These are phyloP conservation scores for Alternaria conjuncta DNA, from an alignment of 2,329 filamentous ascomycete genomes.

Conservation along the genomic window DNA sequence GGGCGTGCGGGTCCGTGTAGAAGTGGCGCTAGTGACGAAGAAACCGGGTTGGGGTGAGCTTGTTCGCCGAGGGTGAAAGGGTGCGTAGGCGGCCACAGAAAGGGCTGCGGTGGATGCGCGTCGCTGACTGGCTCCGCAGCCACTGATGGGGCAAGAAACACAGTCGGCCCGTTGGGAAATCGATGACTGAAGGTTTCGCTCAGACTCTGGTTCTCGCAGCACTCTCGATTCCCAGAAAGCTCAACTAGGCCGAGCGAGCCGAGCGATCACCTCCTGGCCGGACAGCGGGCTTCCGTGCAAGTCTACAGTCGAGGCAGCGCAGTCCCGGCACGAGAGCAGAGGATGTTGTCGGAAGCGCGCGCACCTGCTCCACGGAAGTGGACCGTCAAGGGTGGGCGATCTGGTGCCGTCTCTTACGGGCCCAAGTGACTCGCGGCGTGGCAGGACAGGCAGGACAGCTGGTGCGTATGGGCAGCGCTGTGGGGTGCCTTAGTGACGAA, in stretches of 20 bases:
- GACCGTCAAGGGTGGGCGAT: constrained; percentile 14
- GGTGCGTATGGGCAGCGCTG: constrained; percentile 7
- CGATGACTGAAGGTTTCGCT: constrained; percentile 29
- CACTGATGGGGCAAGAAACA: constrained; percentile 14
- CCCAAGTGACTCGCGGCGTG: constrained; percentile 25
- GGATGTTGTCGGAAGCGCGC: constrained; percentile 7
- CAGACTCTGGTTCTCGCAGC: constrained; percentile 32
- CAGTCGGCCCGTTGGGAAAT: constrained; percentile 45
- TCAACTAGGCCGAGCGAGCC: constrained; percentile 44
- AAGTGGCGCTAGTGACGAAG: constrained; percentile 18
- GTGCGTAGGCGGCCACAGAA: constrained; percentile 25
- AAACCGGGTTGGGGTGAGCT: constrained; percentile 22
- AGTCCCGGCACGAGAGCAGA: background rate
- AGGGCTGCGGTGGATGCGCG: constrained; percentile 18
- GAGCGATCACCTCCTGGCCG: constrained; percentile 44
- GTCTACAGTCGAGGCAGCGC: constrained; percentile 7
- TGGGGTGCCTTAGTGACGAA: constrained; percentile 21
- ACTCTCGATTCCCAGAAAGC: constrained; percentile 28
- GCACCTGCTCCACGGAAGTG: constrained; percentile 10
- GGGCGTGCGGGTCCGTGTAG: constrained; percentile 27
- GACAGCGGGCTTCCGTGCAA: constrained; percentile 39
- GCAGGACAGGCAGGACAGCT: constrained; percentile 9
- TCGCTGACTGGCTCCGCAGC: constrained; percentile 19
- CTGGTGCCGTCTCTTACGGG: constrained; percentile 20
- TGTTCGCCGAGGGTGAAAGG: constrained; percentile 30